These are phyloP conservation scores for Beauveria medogensis DNA, from an alignment of 2,329 filamentous ascomycete genomes.

Conservation along the genomic window DNA sequence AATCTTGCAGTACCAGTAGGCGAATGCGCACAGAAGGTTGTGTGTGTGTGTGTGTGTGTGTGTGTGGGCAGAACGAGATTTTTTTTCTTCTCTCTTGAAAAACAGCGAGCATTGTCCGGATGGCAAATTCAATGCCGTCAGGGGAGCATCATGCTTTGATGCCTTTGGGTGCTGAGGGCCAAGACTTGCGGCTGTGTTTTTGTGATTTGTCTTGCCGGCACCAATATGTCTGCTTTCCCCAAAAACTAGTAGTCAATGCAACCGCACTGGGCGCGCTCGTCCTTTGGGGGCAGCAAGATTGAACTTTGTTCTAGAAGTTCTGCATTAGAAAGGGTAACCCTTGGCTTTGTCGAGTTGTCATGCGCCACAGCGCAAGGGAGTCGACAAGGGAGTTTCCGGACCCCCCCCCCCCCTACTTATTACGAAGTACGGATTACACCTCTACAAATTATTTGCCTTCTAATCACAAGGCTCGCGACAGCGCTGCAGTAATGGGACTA, in stretches of 20 bases:
- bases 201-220: too few relatives aligned
- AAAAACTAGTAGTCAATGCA: not conserved
- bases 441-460: not conserved
- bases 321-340: not conserved
- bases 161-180: not conserved
- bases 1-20: too few relatives aligned
- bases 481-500: not conserved
- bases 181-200: not conserved
- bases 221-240: too few relatives aligned
- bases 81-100: too few relatives aligned
- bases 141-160: not conserved
- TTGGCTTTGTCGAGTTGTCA: too few relatives aligned
- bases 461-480: not conserved
- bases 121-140: not conserved
- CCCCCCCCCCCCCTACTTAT: not conserved
- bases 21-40: too few relatives aligned
- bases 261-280: not conserved
- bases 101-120: not conserved
- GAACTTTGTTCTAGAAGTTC: slow-evolving; percentile 2
- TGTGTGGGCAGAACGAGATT: too few relatives aligned
- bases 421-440: too few relatives aligned
- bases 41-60: too few relatives aligned
- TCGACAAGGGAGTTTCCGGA: not conserved
- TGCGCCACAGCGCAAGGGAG: too few relatives aligned
- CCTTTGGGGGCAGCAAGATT: not conserved